Base-by-base conservation (phyloP, 352 stramenopile genomes). In the Globisporangium lucens region DNA sequence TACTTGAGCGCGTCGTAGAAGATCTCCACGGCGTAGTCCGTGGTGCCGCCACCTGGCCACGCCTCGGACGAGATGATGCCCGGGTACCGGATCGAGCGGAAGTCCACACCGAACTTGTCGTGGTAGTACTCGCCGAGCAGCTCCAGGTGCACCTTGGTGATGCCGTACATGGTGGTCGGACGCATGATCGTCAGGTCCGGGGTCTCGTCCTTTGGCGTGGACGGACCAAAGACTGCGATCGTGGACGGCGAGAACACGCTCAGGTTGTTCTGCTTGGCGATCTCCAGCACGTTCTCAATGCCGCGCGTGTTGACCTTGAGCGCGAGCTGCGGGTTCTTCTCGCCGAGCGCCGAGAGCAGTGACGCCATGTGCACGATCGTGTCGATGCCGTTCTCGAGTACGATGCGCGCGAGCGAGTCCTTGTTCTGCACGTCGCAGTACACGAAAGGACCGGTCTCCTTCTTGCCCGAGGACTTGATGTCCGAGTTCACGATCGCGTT, bases 1-100 rank as follows among this genome's bases (percentile, higher is more conserved):
- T 90, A 72, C 74, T 90, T 87, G 47, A 98, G 78, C 43, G 92
- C 92, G 43, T 97, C 87, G 72, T 97, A 97, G 67, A 96, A 98
- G 75, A 98, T 97, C 75, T 97, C 90, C 30, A 98, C 91, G 24
- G 92, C 92, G 77, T 98, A 98, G 71, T 98, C 92, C 3, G 86
- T 94, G 13, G 86, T 94, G 64, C 89, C 89, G 20, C 89, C 89
- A 47, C 89, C 89, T 3, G 89, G 89, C 68, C 88, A 88, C 20
- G 88, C 89, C 73, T 97, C 83, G 9, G 82, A 94, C 69, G 85
- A 95, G 66, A 97, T 96, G 61, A 98, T 88, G 41, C 92, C 92
- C 4, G 92, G 92, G 74, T 97, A 97, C 43, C 92, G 82, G 63
- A 97, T 80, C 57, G 89, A 97, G 53, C 92, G 89, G 73, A 97